Evolutionary conservation across 768 basidiomycete genomes (phyloP), one percentile per base, ranked within the genome.

Genomic region (Mycena rosella): DNA sequence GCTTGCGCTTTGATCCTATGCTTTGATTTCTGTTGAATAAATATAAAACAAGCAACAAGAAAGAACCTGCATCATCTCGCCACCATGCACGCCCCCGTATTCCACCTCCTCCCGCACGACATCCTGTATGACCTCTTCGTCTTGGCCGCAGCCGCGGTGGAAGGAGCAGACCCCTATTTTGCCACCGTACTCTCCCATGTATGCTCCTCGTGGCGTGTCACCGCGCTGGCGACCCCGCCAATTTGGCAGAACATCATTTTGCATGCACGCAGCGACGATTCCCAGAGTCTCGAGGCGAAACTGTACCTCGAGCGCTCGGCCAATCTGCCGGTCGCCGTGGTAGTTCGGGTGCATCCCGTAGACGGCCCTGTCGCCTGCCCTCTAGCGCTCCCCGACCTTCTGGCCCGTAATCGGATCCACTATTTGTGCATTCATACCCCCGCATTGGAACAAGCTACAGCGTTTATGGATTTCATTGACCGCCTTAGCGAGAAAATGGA

Each of bases 51-150:
- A 15, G 9, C 15, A n/a, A 44, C 18, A 44, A 22, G n/a, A 20
- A 44, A 44, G 5, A 44, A 4, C 42, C n/a, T 44, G 18, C 42
- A 44, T 3, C n/a, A 44, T 5, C 42, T n/a, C 22, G 6, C 49
- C 18, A 18, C 49, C 17, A 47, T 47, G 45, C 45, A 47, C 2
- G 6, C 6, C 24, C 22, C 45, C 24, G 45, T 47, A 7, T 47
- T 47, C 14, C 45, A 47, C 45, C 45, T 47, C 22, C 49, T 30
- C 49, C 17, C 49, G 26, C 29, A 51, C 22, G 49, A 51, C 30
- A 30, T 51, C 49, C 49, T 51, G 26, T 30, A 51, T 18, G 27
- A 51, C 14, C 29, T 51, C 49, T 51, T 51, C 49, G 49, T 30
- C 29, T 30, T 51, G 6, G 26, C 22, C 27, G 49, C 49, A 15